Evolutionary conservation across 1,139 yeast genomes (phyloP), one percentile per base, ranked within the genome.

Genomic region (Sugiyamaella paludigena): DNA sequence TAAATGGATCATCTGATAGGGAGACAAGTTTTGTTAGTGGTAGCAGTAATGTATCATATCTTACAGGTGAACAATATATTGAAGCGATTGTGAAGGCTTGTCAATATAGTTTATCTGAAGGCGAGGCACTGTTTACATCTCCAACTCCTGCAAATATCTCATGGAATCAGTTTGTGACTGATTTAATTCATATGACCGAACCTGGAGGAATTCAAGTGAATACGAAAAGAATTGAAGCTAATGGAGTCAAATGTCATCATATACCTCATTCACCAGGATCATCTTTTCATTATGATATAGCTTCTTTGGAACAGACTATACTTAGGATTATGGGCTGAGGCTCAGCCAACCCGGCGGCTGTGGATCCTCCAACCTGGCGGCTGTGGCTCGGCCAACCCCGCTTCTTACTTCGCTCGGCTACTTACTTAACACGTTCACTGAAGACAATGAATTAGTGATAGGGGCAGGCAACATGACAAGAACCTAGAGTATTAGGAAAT

Each of bases 21-120:
- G 96, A 88, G 63, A 87, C 96, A 0, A 74, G 70, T 52, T 84
- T 84, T 0, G 74, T 86, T 76, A 68, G 72, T 24, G 88, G 89
- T 0, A 7, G 9, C 13, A 12, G 28, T 6, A 30, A 15, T 15
- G 26, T 36, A 3, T 13, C 32, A 9, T 35, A 43, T 26, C 24
- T 43, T 8, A 36, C 43, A 16, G 51, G 43, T 19, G 54, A 67
- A 4, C 85, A 78, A 39, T 84, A 81, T 59, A 70, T 86, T 1
- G 67, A 73, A 30, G 75, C 79, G 7, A 71, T 87, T 7, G 76
- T 78, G 19, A 73, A 76, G 10, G 72, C 79, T 0, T 58, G 67
- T 43, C 32, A 49, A n/a, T 65, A 65, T 51, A 51, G 57, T 34
- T 41, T 36, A 35, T 40, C 45, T 7, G 36, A 40, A 29, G 42